Conservation (phyloP, 306 rosid genomes). For the Gleditsia sinensis region DNA sequence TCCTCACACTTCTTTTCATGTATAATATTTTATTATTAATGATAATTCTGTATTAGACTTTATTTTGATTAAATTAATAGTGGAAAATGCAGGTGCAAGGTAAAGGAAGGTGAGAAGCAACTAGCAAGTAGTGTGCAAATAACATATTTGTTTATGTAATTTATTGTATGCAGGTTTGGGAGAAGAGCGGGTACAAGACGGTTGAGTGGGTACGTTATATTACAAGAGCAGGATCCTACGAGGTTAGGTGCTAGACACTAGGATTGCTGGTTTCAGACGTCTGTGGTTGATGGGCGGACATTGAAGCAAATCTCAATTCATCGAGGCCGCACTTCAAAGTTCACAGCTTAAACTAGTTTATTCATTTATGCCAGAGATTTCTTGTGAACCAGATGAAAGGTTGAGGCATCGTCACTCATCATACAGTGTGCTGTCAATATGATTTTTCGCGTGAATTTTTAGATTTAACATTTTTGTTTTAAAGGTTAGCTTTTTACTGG, state of each 20-base stretch:
- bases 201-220: constrained; percentile 98
- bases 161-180: constrained; percentile 76
- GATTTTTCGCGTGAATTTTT: constrained; percentile 30
- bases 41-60: no score
- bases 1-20: no score
- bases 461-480: constrained; percentile 9
- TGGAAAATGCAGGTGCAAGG: no score
- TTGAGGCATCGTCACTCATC: constrained; percentile 27
- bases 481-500: constrained; percentile 30
- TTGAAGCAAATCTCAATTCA: constrained; percentile 17
- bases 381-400: constrained; percentile 12
- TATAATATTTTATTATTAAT: no score
- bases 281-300: constrained; percentile 22
- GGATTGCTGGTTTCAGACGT: constrained; percentile 45
- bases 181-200: constrained; percentile 94
- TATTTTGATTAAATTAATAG: no score
- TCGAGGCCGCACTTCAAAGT: no score
- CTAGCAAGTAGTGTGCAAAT: no score
- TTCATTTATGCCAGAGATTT: constrained; percentile 10
- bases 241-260: constrained; percentile 77
- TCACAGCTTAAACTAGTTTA: constrained; percentile 21
- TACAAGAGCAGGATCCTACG: constrained; percentile 89
- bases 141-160: constrained; percentile 12
- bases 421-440: constrained; percentile 28
- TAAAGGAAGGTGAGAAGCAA: no score